These are phyloP conservation scores for Chlamydomonas incerta DNA, from an alignment of 139 green algal species.

Conservation along the genomic window DNA sequence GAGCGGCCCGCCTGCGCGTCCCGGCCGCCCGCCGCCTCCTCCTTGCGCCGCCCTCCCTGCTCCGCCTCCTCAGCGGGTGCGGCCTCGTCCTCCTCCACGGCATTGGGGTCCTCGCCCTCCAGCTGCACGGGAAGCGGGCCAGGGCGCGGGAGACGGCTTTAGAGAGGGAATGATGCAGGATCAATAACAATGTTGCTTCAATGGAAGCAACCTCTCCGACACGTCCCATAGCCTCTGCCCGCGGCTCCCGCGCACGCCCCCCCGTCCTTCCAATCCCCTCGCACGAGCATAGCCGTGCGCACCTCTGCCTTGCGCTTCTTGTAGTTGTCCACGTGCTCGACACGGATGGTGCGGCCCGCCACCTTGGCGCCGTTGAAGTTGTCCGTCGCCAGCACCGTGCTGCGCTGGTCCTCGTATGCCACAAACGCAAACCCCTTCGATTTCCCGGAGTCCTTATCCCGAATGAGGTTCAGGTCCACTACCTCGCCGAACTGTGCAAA, in stretches of 20 bases:
- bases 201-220: no score
- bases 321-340: constrained; percentile 99
- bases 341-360: constrained; percentile 81
- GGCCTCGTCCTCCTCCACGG: constrained; percentile 40
- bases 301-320: constrained; percentile 87
- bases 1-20: no score
- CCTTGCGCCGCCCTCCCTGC: background rate
- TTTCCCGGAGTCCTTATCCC: constrained; percentile 78
- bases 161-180: no score
- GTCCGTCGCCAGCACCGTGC: constrained; percentile 96
- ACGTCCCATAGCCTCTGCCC: no score
- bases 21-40: no score
- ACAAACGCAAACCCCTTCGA: constrained; percentile 95
- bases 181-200: no score
- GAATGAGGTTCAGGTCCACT: constrained; percentile 93
- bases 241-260: no score
- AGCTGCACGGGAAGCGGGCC: no score
- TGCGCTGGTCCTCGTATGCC: constrained; percentile 98
- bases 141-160: no score
- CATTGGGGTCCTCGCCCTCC: constrained; percentile 56
- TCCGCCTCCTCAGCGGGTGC: no score
- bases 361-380: constrained; percentile 95
- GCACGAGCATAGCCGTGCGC: background rate
- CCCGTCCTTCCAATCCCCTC: background rate
- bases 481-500: constrained; percentile 98